Percentiles rank a stretch among this genome's conserved stretches.
Evolutionary conservation across 2,329 filamentous ascomycete genomes (phyloP).

Genomic region (Lizonia empirigonia): DNA sequence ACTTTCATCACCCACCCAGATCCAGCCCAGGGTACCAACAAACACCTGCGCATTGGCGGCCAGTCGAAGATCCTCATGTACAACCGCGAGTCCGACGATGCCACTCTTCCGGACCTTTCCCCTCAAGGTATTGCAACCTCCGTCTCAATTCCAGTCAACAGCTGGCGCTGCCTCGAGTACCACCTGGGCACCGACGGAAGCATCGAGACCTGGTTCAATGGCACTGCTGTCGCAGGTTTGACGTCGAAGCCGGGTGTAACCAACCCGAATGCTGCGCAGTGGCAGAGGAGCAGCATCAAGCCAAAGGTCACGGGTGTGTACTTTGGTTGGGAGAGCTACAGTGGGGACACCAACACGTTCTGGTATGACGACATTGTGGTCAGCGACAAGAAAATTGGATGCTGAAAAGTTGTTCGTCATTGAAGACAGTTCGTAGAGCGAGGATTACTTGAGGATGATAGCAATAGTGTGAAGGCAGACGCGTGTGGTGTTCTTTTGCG

Average conservation of each 20-base stretch:
- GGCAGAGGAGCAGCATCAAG: constrained; percentile 57
- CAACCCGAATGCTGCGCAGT: constrained; percentile 60
- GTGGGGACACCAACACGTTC: constrained; percentile 64
- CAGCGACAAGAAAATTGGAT: constrained; percentile 57
- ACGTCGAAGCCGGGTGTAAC: constrained; percentile 54
- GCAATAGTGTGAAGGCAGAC: no score
- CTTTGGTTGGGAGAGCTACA: constrained; percentile 69
- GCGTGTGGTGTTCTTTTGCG: no score
- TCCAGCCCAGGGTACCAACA: constrained; percentile 59
- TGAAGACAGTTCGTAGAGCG: no score
- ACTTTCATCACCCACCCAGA: constrained; percentile 70
- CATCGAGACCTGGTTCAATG: constrained; percentile 66
- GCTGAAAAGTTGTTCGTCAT: constrained; percentile 36
- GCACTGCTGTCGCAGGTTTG: constrained; percentile 58
- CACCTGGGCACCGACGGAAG: constrained; percentile 63
- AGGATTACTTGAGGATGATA: no score
- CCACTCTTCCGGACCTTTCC: constrained; percentile 65
- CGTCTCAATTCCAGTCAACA: constrained; percentile 55
- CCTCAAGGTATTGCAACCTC: constrained; percentile 64
- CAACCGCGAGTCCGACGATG: constrained; percentile 68
- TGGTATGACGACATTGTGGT: constrained; percentile 67
- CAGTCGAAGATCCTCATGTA: constrained; percentile 67
- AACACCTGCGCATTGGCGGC: constrained; percentile 67
- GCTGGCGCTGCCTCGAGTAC: constrained; percentile 67
- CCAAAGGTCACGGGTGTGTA: constrained; percentile 63